A percentile compares a stretch with the other conserved stretches of the same genome.
These are phyloP conservation scores for Trametes cingulata DNA, from an alignment of 768 basidiomycete species.

Conservation along the genomic window DNA sequence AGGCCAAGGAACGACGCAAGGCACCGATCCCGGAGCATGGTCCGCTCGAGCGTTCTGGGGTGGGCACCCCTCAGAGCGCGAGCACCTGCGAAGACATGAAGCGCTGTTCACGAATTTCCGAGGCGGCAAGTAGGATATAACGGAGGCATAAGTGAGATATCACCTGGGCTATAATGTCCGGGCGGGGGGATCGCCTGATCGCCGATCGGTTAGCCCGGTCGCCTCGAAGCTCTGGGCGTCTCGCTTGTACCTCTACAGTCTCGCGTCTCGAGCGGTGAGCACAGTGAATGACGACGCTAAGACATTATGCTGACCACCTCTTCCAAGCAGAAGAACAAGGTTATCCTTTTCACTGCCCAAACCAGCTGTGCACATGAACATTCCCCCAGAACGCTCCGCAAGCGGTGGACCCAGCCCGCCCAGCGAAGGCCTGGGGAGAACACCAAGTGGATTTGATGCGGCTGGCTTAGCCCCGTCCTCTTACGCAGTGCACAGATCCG, in stretches of 20 bases:
- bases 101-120: background rate
- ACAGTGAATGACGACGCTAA: background rate
- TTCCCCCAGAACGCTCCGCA: background rate
- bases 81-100: background rate
- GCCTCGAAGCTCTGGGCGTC: constrained; percentile 3
- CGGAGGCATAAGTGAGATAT: background rate
- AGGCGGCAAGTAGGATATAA: background rate
- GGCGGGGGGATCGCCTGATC: background rate
- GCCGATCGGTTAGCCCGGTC: constrained; percentile 1
- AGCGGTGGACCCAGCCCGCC: background rate
- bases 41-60: background rate
- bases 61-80: background rate
- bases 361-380: background rate
- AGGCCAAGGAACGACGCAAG: background rate
- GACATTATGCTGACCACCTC: background rate
- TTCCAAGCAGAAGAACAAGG: background rate
- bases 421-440: background rate
- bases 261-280: background rate
- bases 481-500: constrained; percentile 1
- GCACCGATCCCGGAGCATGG: constrained; percentile 2
- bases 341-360: background rate
- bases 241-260: background rate
- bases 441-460: background rate
- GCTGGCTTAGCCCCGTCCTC: background rate
- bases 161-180: background rate